Base-by-base conservation (phyloP, 805 yeast species). In the Lipomyces yamadae region DNA sequence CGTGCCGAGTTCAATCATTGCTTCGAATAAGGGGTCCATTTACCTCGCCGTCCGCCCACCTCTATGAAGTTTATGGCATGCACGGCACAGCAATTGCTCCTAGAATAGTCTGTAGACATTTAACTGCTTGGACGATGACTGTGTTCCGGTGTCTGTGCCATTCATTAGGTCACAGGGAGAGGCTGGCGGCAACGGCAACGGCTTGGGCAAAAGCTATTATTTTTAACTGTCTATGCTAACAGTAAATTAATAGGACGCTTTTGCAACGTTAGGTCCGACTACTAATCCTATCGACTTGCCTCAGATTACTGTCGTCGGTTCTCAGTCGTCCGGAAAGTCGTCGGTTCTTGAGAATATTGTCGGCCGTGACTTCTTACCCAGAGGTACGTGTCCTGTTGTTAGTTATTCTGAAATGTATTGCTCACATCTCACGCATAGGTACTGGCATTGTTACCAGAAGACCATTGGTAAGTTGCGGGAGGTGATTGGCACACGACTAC, bases 231-330 rank as follows among this genome's bases (percentile, higher is more conserved):
- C 13, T 18, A 18, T 42, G 42, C 50, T 62, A 24, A 32, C 61
- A 60, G 39, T 37, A 37, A 15, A 18, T n/a, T 58, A 18, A 15
- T 30, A 93, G 81, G 98, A 94, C 78, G 99, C 97, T n/a, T 85
- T 95, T 76, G 97, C 98, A 35, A 96, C 97, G 10, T 84, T 94
- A 56, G 98, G 98, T 32, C 93, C 93, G 35, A 95, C 96, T 33
- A 86, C 96, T 8, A 89, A 95, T n/a, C 96, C 97, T 13, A 92
- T 92, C 62, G 97, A 92, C 78, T 83, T 92, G 72, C 97, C 97
- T 15, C 97, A 92, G 78, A 92, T 92, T 75, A 91, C 97, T n/a
- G 97, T 91, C 48, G 97, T 91, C 56, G 97, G 97, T 53, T 91
- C 96, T 3, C 97, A 91, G 77, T 90, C 96, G 55, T 84, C 90